These are phyloP conservation scores for Fonsecaea nubica DNA, from an alignment of 2,329 filamentous ascomycete genomes.

Conservation along the genomic window DNA sequence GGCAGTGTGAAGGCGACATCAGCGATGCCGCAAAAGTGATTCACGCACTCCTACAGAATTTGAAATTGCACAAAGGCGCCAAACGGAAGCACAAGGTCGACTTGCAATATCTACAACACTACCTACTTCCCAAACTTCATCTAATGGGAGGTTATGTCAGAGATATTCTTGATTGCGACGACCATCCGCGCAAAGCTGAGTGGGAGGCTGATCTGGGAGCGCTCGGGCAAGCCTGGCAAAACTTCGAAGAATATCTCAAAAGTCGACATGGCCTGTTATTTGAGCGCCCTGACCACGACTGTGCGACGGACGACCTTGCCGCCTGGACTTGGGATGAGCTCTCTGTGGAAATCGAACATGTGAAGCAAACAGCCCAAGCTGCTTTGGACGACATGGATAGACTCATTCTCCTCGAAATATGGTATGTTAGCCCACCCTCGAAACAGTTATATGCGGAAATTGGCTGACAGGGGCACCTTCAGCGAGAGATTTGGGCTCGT, in stretches of 20 bases:
- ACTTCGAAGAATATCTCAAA: slow-evolving; percentile 8
- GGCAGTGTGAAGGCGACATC: background rate
- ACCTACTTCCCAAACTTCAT: slow-evolving; percentile 2
- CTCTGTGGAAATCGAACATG: background rate
- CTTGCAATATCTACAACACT: background rate
- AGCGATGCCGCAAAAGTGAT: slow-evolving; percentile 1
- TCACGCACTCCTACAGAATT: background rate
- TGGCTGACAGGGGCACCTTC: background rate
- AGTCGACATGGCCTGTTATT: background rate
- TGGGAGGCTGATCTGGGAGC: background rate
- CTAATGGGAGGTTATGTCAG: background rate
- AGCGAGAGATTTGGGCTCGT: slow-evolving; percentile 4
- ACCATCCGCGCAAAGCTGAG: slow-evolving; percentile 1
- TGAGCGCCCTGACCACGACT: background rate
- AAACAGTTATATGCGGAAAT: background rate
- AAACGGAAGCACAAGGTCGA: background rate
- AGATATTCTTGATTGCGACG: background rate
- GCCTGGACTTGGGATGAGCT: slow-evolving; percentile 9
- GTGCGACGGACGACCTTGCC: background rate
- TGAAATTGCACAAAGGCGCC: background rate
- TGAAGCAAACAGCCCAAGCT: background rate
- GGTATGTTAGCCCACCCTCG: background rate
- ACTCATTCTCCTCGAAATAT: slow-evolving; percentile 6
- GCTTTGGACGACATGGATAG: slow-evolving; percentile 4
- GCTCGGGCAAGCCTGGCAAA: background rate